Evolutionary conservation across 2,329 filamentous ascomycete species (phyloP).

Genomic region (Penicillium expansum): DNA sequence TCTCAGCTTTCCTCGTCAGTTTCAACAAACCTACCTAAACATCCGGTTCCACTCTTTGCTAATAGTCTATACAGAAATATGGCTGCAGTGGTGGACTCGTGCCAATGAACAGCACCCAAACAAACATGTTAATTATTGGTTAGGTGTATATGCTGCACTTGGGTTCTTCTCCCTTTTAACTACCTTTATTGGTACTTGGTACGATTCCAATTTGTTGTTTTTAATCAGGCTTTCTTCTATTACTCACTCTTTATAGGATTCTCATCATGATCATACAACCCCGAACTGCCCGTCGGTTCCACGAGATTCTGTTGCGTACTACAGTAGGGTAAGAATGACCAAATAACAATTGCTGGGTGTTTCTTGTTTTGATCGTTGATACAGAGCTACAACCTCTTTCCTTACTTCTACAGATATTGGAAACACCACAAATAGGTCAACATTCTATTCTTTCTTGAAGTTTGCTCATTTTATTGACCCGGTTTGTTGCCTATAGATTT

Average conservation of each 20-base stretch:
- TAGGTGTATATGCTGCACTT: conserved; percentile 26
- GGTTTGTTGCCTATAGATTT: conserved; percentile 18
- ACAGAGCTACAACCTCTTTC: conserved; percentile 30
- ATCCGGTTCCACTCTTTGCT: not conserved
- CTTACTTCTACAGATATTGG: conserved; percentile 23
- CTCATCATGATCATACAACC: conserved; percentile 22
- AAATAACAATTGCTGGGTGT: not conserved
- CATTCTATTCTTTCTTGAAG: too few species aligned
- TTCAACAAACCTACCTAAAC: not conserved
- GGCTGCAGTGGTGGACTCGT: conserved; percentile 28
- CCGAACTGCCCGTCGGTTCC: conserved; percentile 19
- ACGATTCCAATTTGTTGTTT: not conserved
- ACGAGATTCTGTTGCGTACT: conserved; percentile 20
- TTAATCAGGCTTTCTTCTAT: not conserved
- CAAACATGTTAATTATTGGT: conserved; percentile 20
- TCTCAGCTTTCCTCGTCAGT: conserved; percentile 27
- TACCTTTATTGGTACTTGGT: conserved; percentile 16
- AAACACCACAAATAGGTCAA: conserved; percentile 20
- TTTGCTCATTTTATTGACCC: not conserved
- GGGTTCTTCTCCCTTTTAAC: conserved; percentile 17
- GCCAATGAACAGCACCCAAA: conserved; percentile 24
- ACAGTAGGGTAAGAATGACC: conserved; percentile 13
- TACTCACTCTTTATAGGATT: conserved; percentile 7
- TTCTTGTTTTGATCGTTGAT: conserved; percentile 12
- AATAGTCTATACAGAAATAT: conserved; percentile 17